These are phyloP conservation scores for Alternaria ethzedia DNA, from an alignment of 2,329 filamentous ascomycete species.

Conservation along the genomic window DNA sequence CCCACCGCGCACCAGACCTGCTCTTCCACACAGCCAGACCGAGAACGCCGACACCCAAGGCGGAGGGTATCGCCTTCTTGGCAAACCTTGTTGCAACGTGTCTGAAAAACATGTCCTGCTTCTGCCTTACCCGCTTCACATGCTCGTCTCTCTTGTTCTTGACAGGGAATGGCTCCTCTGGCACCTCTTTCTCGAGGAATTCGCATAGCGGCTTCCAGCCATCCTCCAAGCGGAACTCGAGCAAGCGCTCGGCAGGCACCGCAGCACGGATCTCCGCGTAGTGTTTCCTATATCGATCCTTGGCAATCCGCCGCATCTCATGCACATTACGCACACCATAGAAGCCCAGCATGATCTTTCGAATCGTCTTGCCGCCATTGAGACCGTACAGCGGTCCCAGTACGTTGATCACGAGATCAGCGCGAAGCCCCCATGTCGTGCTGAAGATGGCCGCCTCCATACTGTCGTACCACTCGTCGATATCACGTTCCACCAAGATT, in stretches of 20 bases:
- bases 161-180: slow-evolving; percentile 20
- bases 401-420: slow-evolving; percentile 7
- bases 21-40: neutral
- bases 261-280: slow-evolving; percentile 17
- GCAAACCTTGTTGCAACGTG: neutral
- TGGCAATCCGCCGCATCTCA: slow-evolving; percentile 8
- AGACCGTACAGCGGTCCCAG: neutral
- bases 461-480: slow-evolving; percentile 29
- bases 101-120: slow-evolving; percentile 9
- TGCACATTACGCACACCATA: neutral
- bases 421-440: slow-evolving; percentile 4
- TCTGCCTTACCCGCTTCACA: slow-evolving; percentile 7
- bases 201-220: slow-evolving; percentile 34
- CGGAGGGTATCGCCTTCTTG: neutral
- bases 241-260: slow-evolving; percentile 26
- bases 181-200: slow-evolving; percentile 29
- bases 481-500: slow-evolving; percentile 30
- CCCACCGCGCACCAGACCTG: neutral
- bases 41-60: neutral
- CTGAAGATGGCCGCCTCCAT: slow-evolving; percentile 24
- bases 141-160: slow-evolving; percentile 15
- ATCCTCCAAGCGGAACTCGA: slow-evolving; percentile 25
- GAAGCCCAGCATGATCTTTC: slow-evolving; percentile 9
- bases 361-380: slow-evolving; percentile 5
- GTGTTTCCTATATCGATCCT: slow-evolving; percentile 16